Conservation (phyloP, 2,329 filamentous ascomycete genomes). For the Nigrospora sphaerica region DNA sequence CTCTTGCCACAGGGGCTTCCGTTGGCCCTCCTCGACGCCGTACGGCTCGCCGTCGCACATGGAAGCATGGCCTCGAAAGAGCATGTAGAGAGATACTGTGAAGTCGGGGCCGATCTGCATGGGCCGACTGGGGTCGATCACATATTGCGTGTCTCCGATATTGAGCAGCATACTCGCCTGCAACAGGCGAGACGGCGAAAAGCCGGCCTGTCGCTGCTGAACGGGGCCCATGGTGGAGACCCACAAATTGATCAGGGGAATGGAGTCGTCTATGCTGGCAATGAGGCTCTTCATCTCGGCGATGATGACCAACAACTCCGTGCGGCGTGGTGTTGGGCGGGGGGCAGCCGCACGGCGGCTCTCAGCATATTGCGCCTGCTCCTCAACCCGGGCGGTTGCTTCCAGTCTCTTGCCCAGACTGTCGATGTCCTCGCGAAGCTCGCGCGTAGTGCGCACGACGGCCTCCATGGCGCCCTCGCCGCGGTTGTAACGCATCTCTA, state of each 20-base stretch:
- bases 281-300: constrained; percentile 69
- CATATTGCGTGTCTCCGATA: constrained; percentile 78
- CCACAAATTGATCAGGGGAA: constrained; percentile 85
- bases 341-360: constrained; percentile 35
- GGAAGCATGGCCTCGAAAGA: constrained; percentile 73
- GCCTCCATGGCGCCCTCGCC: constrained; percentile 65
- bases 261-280: constrained; percentile 76
- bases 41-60: constrained; percentile 39
- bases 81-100: constrained; percentile 85
- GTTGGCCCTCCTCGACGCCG: constrained; percentile 45
- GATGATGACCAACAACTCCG: constrained; percentile 64
- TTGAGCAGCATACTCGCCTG: constrained; percentile 91
- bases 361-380: constrained; percentile 32
- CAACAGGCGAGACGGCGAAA: constrained; percentile 83
- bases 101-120: constrained; percentile 86
- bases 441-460: constrained; percentile 74
- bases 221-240: constrained; percentile 91
- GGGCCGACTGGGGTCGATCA: constrained; percentile 50
- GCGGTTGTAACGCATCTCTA: constrained; percentile 37
- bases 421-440: constrained; percentile 77
- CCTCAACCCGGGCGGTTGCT: constrained; percentile 57
- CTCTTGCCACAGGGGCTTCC: constrained; percentile 82
- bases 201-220: constrained; percentile 69
- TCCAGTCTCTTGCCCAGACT: constrained; percentile 69
- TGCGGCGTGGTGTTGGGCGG: constrained; percentile 48